These are phyloP conservation scores for Oidiodendron maius DNA, from an alignment of 495 filamentous ascomycete species.

Conservation along the genomic window DNA sequence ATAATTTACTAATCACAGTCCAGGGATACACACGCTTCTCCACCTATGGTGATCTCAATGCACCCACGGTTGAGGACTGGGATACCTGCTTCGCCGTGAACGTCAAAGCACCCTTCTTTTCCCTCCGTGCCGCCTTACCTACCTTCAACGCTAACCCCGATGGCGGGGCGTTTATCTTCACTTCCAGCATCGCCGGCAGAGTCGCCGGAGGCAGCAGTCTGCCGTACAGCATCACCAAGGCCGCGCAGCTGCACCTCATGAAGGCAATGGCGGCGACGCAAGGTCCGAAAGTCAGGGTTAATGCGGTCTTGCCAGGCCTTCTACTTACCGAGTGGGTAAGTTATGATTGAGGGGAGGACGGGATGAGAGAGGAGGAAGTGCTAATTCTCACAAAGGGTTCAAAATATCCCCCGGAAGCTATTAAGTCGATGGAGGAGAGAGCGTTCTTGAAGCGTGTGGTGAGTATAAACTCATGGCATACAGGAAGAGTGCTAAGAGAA, in stretches of 20 bases:
- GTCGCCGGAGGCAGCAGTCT: constrained; percentile 46
- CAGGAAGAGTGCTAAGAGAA: constrained; percentile 12
- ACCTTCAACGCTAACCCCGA: constrained; percentile 64
- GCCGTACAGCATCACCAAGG: constrained; percentile 63
- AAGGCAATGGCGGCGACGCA: constrained; percentile 64
- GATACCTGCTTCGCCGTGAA: constrained; percentile 69
- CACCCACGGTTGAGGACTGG: constrained; percentile 59
- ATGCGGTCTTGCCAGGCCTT: constrained; percentile 62
- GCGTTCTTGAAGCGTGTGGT: constrained; percentile 40
- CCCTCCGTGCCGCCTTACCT: constrained; percentile 56
- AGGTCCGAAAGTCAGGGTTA: constrained; percentile 59
- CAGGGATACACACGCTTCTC: constrained; percentile 66
- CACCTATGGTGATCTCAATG: constrained; percentile 56
- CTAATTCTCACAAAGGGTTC: too few relatives aligned
- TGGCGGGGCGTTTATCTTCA: constrained; percentile 63
- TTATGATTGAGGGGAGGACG: constrained; percentile 9
- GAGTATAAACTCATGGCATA: constrained; percentile 4
- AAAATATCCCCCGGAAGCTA: constrained; percentile 36
- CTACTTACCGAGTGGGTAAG: constrained; percentile 69
- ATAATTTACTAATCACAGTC: background rate
- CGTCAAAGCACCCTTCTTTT: constrained; percentile 58
- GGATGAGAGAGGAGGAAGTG: too few relatives aligned
- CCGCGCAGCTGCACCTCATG: constrained; percentile 60
- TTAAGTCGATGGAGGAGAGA: constrained; percentile 32
- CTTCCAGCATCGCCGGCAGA: constrained; percentile 52